Evolutionary conservation across 208 protist species (phyloP).

Genomic region (Strigomonas galati): DNA sequence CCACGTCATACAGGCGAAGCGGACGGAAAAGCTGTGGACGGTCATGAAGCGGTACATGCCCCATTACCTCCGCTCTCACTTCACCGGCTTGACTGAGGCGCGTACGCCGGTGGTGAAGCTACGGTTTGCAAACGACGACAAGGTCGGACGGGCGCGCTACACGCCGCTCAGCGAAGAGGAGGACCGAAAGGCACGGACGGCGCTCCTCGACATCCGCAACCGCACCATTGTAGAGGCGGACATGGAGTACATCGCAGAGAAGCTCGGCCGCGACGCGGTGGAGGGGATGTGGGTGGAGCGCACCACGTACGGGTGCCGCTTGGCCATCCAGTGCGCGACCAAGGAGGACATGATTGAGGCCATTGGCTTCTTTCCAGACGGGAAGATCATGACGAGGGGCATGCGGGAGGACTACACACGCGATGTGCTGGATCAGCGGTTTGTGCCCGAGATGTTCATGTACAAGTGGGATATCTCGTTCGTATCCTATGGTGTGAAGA

Average conservation of each 20-base stretch:
- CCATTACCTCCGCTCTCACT: constrained; percentile 73
- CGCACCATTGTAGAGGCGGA: constrained; percentile 53
- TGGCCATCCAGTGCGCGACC: constrained; percentile 76
- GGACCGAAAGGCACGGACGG: constrained; percentile 81
- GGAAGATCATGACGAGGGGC: constrained; percentile 80
- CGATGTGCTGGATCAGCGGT: constrained; percentile 78
- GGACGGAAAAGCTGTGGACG: constrained; percentile 83
- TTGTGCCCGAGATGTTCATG: constrained; percentile 86
- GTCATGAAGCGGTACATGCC: constrained; percentile 87
- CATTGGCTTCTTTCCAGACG: constrained; percentile 85
- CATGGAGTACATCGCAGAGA: constrained; percentile 81
- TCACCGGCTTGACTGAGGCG: constrained; percentile 71
- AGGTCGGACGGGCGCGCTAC: constrained; percentile 72
- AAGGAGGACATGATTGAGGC: constrained; percentile 84
- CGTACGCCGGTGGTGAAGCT: constrained; percentile 87
- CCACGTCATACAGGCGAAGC: constrained; percentile 77
- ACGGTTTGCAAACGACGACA: constrained; percentile 77
- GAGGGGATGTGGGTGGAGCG: constrained; percentile 86
- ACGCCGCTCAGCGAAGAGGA: constrained; percentile 79
- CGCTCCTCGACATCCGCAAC: constrained; percentile 78
- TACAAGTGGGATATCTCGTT: constrained; percentile 91
- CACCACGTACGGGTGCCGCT: constrained; percentile 79
- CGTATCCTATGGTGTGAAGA: constrained; percentile 88
- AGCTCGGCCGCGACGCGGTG: constrained; percentile 73
- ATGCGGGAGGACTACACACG: constrained; percentile 87